Percentiles rank a stretch among this genome's conserved stretches.
Evolutionary conservation across 345 rosid genomes (phyloP).

Genomic region (Noccaea caerulescens): DNA sequence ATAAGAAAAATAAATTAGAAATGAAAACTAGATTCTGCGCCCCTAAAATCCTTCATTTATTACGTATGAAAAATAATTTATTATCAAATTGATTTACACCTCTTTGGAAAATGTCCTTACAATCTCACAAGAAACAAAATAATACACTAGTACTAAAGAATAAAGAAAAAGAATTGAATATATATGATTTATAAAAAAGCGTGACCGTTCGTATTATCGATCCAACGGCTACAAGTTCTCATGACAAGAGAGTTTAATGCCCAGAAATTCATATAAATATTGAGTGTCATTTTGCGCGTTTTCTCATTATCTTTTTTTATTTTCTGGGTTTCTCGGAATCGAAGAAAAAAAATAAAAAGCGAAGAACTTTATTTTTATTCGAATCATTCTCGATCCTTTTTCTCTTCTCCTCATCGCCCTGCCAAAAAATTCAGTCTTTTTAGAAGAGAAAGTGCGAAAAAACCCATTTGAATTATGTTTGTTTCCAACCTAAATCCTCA

Average conservation of each 20-base stretch:
- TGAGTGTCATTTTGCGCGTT: conserved; percentile 44
- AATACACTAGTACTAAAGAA: background rate
- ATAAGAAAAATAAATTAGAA: conserved; percentile 5
- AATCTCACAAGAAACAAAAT: conserved; percentile 21
- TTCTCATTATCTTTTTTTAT: conserved; percentile 18
- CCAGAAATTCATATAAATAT: conserved; percentile 36
- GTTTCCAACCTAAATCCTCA: conserved; percentile 36
- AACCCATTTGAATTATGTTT: conserved; percentile 35
- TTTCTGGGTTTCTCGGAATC: conserved; percentile 42
- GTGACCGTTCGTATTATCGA: conserved; percentile 37
- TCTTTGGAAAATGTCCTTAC: conserved; percentile 33
- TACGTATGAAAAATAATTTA: background rate
- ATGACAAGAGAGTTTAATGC: background rate
- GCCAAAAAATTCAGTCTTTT: conserved; percentile 40
- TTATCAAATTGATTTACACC: background rate
- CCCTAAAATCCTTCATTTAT: background rate
- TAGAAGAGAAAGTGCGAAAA: conserved; percentile 21
- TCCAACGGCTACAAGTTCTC: conserved; percentile 41
- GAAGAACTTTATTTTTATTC: conserved; percentile 39
- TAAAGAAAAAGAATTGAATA: background rate
- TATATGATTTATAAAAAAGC: background rate
- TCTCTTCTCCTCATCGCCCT: conserved; percentile 28
- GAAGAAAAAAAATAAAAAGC: conserved; percentile 1
- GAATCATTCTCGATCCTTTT: conserved; percentile 46
- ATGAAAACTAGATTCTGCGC: conserved; percentile 31